A percentile compares a stretch with the other conserved stretches of the same genome.
phyloP scores from a whole-genome alignment of 306 rosid genomes.

The Myrica gale region DNA sequence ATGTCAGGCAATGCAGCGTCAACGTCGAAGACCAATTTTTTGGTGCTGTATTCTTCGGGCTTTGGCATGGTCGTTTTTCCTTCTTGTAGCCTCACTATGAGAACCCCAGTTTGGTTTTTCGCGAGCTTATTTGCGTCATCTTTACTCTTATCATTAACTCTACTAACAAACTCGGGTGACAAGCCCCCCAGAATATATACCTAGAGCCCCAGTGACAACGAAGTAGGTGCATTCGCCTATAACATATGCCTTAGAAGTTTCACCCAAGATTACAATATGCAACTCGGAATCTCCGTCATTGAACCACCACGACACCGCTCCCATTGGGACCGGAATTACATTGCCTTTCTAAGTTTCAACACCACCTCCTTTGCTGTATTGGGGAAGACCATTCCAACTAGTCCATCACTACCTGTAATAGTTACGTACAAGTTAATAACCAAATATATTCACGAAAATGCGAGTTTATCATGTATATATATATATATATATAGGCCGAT shows the following conservation, averaged over 20 bases:
- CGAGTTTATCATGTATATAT: too few species aligned
- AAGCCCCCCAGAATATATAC: slow-evolving; percentile 38
- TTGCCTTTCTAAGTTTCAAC: slow-evolving; percentile 53
- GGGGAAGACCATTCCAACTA: slow-evolving; percentile 44
- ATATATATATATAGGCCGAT: too few species aligned
- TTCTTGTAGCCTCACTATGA: slow-evolving; percentile 36
- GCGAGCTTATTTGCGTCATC: slow-evolving; percentile 40
- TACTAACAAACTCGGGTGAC: slow-evolving; percentile 40
- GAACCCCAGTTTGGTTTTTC: slow-evolving; percentile 41
- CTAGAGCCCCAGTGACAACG: slow-evolving; percentile 41
- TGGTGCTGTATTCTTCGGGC: slow-evolving; percentile 25
- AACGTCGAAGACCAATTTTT: slow-evolving; percentile 40
- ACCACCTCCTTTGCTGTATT: slow-evolving; percentile 40
- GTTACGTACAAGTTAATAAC: neutral
- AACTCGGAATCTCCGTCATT: slow-evolving; percentile 51
- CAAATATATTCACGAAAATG: neutral
- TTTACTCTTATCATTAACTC: slow-evolving; percentile 23
- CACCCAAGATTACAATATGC: slow-evolving; percentile 41
- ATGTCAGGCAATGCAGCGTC: slow-evolving; percentile 19
- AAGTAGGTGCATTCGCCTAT: slow-evolving; percentile 53
- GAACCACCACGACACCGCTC: slow-evolving; percentile 75
- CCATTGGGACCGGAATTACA: slow-evolving; percentile 49
- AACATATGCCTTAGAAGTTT: slow-evolving; percentile 37
- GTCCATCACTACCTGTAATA: slow-evolving; percentile 41
- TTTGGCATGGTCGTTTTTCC: slow-evolving; percentile 34